Base-by-base conservation (phyloP, 176 grass and related monocot species). In the Dactylis glomerata region DNA sequence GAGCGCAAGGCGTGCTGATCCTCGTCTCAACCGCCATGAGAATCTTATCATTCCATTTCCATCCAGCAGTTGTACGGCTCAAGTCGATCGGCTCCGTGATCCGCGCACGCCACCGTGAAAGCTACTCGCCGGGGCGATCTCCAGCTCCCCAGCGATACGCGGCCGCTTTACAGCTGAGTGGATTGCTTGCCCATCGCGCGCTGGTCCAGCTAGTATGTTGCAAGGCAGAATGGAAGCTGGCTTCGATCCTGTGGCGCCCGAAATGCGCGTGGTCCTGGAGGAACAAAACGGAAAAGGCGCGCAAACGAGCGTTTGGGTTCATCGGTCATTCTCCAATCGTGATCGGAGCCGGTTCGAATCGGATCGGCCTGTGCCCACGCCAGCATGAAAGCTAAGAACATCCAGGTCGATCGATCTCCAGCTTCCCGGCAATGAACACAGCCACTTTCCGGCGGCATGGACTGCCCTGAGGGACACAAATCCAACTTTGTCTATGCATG, bases 81-180 rank as follows among this genome's bases (percentile, higher is more conserved):
- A n/a, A n/a, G n/a, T n/a, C n/a, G n/a, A n/a, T n/a, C n/a, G n/a
- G n/a, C n/a, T n/a, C n/a, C n/a, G n/a, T n/a, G n/a, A n/a, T n/a
- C n/a, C n/a, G n/a, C n/a, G n/a, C n/a, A n/a, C n/a, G n/a, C n/a
- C n/a, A n/a, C n/a, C n/a, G n/a, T n/a, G n/a, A n/a, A n/a, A n/a
- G n/a, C n/a, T n/a, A n/a, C n/a, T n/a, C n/a, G n/a, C n/a, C 5
- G 11, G 31, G 5, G 37, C 59, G 6, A 58, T 45, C 86, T 30
- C 79, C 46, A 22, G 23, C 8, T 27, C 28, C 55, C 56, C 63
- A 10, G 56, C 67, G 56, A 80, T 37, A 8, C 62, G 38, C 16
- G n/a, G 16, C 68, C 16, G 58, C 30, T 89, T 75, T 88, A 84
- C 58, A 54, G 47, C 65, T 7, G n/a, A 50, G 26, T 3, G 49